These are phyloP conservation scores for Gossypium gossypioides DNA, from an alignment of 441 rosid genomes.

Conservation along the genomic window DNA sequence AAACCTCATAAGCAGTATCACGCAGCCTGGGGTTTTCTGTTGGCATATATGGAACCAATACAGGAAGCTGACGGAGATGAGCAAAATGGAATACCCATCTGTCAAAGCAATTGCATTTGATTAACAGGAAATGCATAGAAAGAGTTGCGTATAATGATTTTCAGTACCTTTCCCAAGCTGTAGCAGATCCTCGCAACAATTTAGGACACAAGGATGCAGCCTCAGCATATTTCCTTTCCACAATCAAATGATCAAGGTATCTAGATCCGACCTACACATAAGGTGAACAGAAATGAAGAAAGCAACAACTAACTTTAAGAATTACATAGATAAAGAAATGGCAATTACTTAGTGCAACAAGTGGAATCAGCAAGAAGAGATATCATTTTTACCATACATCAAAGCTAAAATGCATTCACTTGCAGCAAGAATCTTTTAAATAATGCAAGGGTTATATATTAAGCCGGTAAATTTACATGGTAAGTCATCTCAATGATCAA, in stretches of 20 bases:
- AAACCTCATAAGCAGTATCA: conserved; percentile 95
- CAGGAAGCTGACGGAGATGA: conserved; percentile 94
- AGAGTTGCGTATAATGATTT: conserved; percentile 11
- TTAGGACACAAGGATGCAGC: conserved; percentile 98
- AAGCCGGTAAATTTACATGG: not conserved
- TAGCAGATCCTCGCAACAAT: conserved; percentile 81
- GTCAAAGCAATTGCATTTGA: conserved; percentile 27
- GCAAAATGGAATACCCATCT: conserved; percentile 99
- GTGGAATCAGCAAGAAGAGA: not conserved
- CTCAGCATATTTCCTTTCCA: conserved; percentile 90
- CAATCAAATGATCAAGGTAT: conserved; percentile 96
- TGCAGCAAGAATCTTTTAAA: not conserved
- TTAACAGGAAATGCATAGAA: conserved; percentile 16
- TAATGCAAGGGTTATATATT: not conserved
- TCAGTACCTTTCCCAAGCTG: conserved; percentile 96
- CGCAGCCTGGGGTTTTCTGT: conserved; percentile 83
- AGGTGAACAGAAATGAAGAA: conserved; percentile 11
- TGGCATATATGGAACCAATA: conserved; percentile 91
- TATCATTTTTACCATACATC: not conserved
- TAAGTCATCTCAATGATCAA: not conserved
- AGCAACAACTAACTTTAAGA: not conserved
- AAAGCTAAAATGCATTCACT: not conserved
- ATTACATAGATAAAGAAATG: not conserved
- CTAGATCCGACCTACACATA: conserved; percentile 84
- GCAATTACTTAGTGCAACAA: not conserved